phyloP scores from a whole-genome alignment of 306 rosid species.

The Rosa rugosa region DNA sequence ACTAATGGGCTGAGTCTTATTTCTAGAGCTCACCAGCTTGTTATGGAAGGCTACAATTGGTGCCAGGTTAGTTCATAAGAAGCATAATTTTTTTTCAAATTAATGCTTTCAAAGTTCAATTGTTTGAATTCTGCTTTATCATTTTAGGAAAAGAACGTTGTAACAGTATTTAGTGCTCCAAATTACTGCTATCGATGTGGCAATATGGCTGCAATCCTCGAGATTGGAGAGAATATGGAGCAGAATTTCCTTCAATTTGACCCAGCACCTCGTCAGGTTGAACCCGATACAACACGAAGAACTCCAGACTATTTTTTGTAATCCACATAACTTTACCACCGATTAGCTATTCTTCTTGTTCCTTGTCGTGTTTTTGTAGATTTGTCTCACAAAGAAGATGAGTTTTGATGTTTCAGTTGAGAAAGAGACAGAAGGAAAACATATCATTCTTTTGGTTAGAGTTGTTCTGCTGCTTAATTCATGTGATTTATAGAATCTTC shows the following conservation, averaged over 20 bases:
- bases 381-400: constrained; percentile 34
- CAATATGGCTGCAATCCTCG: constrained; percentile 60
- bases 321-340: constrained; percentile 24
- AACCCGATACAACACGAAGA: constrained; percentile 48
- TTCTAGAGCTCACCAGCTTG: constrained; percentile 63
- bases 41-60: constrained; percentile 64
- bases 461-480: constrained; percentile 22
- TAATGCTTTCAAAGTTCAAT: constrained; percentile 11
- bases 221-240: constrained; percentile 54
- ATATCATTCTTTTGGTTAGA: constrained; percentile 30
- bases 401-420: constrained; percentile 32
- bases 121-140: constrained; percentile 1
- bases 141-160: constrained; percentile 52
- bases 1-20: constrained; percentile 54
- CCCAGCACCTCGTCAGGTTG: constrained; percentile 56
- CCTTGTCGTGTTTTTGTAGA: constrained; percentile 35
- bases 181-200: constrained; percentile 57
- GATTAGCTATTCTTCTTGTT: constrained; percentile 34
- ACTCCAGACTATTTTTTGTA: constrained; percentile 61
- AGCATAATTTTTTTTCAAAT: constrained; percentile 1
- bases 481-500: constrained; percentile 31
- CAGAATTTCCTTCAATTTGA: constrained; percentile 58
- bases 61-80: constrained; percentile 44
- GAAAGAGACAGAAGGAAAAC: constrained; percentile 10
- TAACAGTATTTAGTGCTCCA: constrained; percentile 57